These are phyloP conservation scores for Pulveroboletus frians DNA, from an alignment of 768 basidiomycete genomes.

Conservation along the genomic window DNA sequence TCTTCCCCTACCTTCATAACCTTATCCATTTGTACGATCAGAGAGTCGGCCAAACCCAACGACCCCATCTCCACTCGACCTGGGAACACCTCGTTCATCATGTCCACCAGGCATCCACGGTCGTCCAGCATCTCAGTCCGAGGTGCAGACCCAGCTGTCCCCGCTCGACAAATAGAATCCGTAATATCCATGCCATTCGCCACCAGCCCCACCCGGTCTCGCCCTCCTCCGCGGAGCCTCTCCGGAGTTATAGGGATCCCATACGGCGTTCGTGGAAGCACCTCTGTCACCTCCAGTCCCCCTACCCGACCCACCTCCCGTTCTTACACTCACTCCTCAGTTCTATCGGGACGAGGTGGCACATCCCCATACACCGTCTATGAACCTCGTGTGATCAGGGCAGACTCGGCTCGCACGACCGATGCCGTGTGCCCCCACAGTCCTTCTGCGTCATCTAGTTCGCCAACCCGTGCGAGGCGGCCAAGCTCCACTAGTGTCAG, in stretches of 20 bases:
- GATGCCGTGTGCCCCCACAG: slow-evolving; percentile 40
- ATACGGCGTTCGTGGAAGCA: slow-evolving; percentile 36
- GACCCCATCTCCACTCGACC: background rate
- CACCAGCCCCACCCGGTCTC: slow-evolving; percentile 32
- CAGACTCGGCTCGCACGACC: slow-evolving; percentile 37
- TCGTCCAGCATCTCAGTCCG: slow-evolving; percentile 66
- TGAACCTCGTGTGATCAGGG: slow-evolving; percentile 70
- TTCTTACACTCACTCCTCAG: slow-evolving; percentile 37
- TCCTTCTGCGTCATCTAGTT: slow-evolving; percentile 35
- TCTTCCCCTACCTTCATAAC: background rate
- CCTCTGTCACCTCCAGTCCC: slow-evolving; percentile 30
- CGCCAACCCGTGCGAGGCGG: slow-evolving; percentile 46
- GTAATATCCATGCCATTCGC: slow-evolving; percentile 58
- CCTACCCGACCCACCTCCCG: slow-evolving; percentile 41
- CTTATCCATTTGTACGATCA: background rate
- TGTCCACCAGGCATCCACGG: slow-evolving; percentile 51
- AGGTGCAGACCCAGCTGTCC: slow-evolving; percentile 39
- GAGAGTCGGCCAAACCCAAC: background rate
- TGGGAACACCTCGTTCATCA: slow-evolving; percentile 18
- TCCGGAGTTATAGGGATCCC: slow-evolving; percentile 34
- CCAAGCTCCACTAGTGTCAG: slow-evolving; percentile 35
- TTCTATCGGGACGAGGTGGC: slow-evolving; percentile 29
- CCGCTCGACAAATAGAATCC: slow-evolving; percentile 58
- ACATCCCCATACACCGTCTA: slow-evolving; percentile 33
- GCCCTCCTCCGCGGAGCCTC: slow-evolving; percentile 32